These are phyloP conservation scores for Cryptococcus sp. DNA, from an alignment of 1,284 basidiomycete genomes.

Conservation along the genomic window DNA sequence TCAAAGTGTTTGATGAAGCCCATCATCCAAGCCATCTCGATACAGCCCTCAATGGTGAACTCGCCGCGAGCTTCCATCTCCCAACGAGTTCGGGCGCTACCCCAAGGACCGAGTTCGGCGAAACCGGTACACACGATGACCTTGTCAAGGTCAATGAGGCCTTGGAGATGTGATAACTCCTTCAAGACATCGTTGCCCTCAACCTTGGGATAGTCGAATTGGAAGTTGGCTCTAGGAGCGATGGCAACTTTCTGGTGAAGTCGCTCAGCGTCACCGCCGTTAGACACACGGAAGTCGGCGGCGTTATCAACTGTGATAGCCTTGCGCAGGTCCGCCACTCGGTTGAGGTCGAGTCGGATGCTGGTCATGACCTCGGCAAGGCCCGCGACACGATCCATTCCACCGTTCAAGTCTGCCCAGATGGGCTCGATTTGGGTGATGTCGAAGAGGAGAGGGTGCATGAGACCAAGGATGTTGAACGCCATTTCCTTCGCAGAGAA, in stretches of 20 bases:
- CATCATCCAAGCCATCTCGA: constrained; percentile 99
- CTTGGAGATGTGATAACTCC: constrained; percentile 74
- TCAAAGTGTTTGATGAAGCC: constrained; percentile 98
- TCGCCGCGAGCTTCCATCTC: constrained; percentile 96
- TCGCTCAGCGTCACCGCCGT: constrained; percentile 89
- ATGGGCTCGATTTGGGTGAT: constrained; percentile 99
- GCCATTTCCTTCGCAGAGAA: constrained; percentile 99
- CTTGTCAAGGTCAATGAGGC: constrained; percentile 91
- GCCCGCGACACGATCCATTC: constrained; percentile 95
- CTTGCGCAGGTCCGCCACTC: constrained; percentile 86
- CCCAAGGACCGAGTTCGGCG: constrained; percentile 98
- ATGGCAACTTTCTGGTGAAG: constrained; percentile 90
- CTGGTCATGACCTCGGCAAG: constrained; percentile 86
- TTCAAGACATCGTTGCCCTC: constrained; percentile 67
- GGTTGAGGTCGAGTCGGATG: constrained; percentile 73
- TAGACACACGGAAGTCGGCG: constrained; percentile 88
- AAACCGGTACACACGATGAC: constrained; percentile 95
- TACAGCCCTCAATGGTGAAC: constrained; percentile 94
- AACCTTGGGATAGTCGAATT: constrained; percentile 85
- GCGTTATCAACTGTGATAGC: constrained; percentile 92
- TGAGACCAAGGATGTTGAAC: constrained; percentile 97
- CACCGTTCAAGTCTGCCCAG: constrained; percentile 96
- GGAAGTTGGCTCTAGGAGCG: constrained; percentile 95
- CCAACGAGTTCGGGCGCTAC: constrained; percentile 97
- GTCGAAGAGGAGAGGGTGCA: constrained; percentile 99